Evolutionary conservation across 306 rosid genomes (phyloP), one percentile per base, ranked within the genome.

Genomic region (Lagenaria siceraria): DNA sequence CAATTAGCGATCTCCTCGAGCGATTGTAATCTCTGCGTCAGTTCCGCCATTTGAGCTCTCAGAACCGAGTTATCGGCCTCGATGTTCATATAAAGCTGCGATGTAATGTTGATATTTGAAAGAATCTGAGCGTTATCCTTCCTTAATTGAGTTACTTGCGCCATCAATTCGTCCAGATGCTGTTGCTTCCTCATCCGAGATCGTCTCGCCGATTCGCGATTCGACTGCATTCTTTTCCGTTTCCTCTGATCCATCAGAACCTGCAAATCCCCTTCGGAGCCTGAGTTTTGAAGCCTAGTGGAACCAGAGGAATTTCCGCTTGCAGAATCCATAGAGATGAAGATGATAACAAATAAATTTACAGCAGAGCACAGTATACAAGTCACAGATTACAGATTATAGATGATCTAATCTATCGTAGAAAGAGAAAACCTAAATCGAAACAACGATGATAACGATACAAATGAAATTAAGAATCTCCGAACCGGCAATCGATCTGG

Each of bases 141-240:
- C 52, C 78, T 80, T 33, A 92, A 86, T 62, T 49, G 70, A 0
- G 71, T 51, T 42, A 83, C 81, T 68, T 87, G 83, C 0, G 59
- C 86, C 79, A 33, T 52, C 73, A 95, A 81, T 80, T 95, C 93
- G 42, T 92, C 93, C 81, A 90, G 6, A 74, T 88, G 90, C 78
- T 90, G 85, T 86, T 92, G 99, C 78, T 89, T 92, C 43, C 90
- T 55, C 96, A 86, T 79, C 77, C 99, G 52, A 0, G 97, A 95
- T 69, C 97, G 83, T 78, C 87, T 86, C 1, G 99, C 99, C 8
- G 99, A 95, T 73, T 92, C 97, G 0, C 97, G 84, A 11, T 95
- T 95, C 8, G 97, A 89, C 79, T 88, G 79, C 91, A 88, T 92
- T 78, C 99, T 84, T 78, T 90, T 95, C 87, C 86, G 80, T 19